Evolutionary conservation across 2,329 filamentous ascomycete genomes (phyloP).

Genomic region (Diaporthe citriasiana): DNA sequence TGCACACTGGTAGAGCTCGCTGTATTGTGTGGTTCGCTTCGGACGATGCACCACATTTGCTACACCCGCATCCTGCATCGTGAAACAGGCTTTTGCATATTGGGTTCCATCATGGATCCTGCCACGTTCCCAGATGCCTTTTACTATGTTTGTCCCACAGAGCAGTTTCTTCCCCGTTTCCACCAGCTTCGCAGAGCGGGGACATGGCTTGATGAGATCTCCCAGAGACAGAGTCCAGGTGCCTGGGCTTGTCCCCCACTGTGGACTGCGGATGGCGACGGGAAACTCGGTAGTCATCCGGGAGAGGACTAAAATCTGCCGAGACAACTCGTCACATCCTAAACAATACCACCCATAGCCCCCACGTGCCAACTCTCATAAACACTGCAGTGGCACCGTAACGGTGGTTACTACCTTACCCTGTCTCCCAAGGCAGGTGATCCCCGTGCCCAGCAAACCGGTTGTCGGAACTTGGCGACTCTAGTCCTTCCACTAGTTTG

Average conservation of each 20-base stretch:
- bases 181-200: neutral
- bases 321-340: neutral
- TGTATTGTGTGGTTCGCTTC: constrained; percentile 23
- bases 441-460: constrained; percentile 20
- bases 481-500: neutral
- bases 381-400: neutral
- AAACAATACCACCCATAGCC: neutral
- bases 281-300: constrained; percentile 1
- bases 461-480: constrained; percentile 14
- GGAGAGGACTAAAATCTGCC: constrained; percentile 18
- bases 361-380: constrained; percentile 16
- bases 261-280: neutral
- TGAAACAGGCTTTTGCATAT: constrained; percentile 9
- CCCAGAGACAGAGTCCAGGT: neutral
- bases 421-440: neutral
- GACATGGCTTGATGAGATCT: neutral
- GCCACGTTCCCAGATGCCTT: neutral
- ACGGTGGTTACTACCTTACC: constrained; percentile 1
- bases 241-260: neutral
- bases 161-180: neutral
- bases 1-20: constrained; percentile 6
- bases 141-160: neutral
- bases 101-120: neutral
- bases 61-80: neutral
- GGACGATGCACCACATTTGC: constrained; percentile 6